Conservation (phyloP, 345 rosid genomes). For the Firmiana major region DNA sequence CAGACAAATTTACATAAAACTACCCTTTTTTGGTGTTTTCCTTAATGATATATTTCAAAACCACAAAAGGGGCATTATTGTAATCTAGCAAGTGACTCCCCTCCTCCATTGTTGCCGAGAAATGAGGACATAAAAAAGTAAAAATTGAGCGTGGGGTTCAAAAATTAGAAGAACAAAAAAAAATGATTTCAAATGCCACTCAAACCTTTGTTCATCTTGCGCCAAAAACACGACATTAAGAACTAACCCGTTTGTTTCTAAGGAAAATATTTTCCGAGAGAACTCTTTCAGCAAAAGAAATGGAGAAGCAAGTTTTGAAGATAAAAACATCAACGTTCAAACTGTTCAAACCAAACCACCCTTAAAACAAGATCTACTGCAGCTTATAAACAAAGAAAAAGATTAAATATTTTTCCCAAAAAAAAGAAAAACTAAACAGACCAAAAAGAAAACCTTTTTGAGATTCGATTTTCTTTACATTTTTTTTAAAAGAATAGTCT, state of each 20-base stretch:
- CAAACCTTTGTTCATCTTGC: conserved; percentile 1
- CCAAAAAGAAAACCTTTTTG: conserved; percentile 17
- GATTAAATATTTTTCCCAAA: background rate
- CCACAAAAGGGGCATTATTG: conserved; percentile 31
- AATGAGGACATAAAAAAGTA: conserved; percentile 32
- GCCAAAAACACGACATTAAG: conserved; percentile 3
- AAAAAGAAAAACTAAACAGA: background rate
- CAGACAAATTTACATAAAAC: conserved; percentile 24
- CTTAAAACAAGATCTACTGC: conserved; percentile 16
- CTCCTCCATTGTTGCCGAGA: conserved; percentile 60
- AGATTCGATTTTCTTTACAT: conserved; percentile 27
- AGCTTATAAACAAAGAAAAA: background rate
- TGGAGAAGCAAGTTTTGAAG: background rate
- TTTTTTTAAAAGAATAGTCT: background rate
- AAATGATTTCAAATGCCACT: conserved; percentile 17
- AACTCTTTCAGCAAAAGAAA: background rate
- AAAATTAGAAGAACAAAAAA: conserved; percentile 10
- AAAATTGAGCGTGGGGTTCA: conserved; percentile 27
- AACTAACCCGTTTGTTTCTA: conserved; percentile 25
- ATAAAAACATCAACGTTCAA: background rate
- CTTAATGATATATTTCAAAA: background rate
- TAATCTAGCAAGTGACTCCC: conserved; percentile 23
- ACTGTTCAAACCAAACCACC: background rate
- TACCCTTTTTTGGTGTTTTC: conserved; percentile 22
- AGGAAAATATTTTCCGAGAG: conserved; percentile 16